Conservation (phyloP, 768 basidiomycete genomes). For the Punctularia strigosozonata region DNA sequence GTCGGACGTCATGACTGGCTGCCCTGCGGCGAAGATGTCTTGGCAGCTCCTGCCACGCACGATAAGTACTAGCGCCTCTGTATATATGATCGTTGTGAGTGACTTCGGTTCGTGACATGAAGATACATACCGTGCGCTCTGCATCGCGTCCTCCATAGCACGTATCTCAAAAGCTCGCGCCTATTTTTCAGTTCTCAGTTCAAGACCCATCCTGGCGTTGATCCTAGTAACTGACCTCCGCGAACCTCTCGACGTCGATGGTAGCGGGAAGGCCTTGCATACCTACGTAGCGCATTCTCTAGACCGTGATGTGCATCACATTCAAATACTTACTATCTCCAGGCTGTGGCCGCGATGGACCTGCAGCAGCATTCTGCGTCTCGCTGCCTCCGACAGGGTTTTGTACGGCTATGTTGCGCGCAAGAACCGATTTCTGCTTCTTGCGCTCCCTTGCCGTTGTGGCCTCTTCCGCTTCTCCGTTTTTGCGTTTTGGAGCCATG, state of each 20-base stretch:
- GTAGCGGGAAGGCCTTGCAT: conserved; percentile 52
- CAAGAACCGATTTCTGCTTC: conserved; percentile 50
- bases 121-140: conserved; percentile 49
- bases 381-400: conserved; percentile 9
- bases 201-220: background rate
- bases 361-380: conserved; percentile 19
- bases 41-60: conserved; percentile 90
- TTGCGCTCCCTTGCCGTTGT: conserved; percentile 48
- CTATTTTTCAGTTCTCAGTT: conserved; percentile 24
- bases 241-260: conserved; percentile 83
- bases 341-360: conserved; percentile 27
- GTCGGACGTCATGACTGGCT: conserved; percentile 87
- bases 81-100: background rate
- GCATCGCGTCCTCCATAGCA: conserved; percentile 84
- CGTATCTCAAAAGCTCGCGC: conserved; percentile 81
- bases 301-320: background rate
- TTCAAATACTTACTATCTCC: conserved; percentile 26
- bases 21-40: conserved; percentile 86
- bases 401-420: conserved; percentile 62
- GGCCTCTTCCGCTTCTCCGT: conserved; percentile 17
- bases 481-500: conserved; percentile 32
- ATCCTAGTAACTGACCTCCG: conserved; percentile 40
- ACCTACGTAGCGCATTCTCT: conserved; percentile 23
- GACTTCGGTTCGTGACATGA: background rate
- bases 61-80: conserved; percentile 60